Base-by-base conservation (phyloP, 805 yeast species). In the Ogataea pilisensis region DNA sequence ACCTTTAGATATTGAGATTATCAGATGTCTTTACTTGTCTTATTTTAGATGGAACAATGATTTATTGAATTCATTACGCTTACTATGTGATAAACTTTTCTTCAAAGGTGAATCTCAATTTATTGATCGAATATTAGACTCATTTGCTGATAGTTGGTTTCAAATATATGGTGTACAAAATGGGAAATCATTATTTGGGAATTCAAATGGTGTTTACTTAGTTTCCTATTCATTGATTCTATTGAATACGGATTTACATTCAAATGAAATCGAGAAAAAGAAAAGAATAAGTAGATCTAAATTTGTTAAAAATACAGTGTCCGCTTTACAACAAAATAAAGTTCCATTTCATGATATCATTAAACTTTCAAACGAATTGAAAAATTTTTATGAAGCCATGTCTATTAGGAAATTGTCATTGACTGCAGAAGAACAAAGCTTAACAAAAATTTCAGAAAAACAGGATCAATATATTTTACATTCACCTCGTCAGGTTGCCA, bases 81-180 rank as follows among this genome's bases (percentile, higher is more conserved):
- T 61, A 34, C 64, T 87, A 25, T 86, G 95, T 49, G 70, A 73
- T 29, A 75, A 71, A 48, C 56, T 87, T n/a, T 83, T 82, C 61
- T 70, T 88, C 52, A 78, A 78, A 54, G 95, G 91, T 6, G 95
- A 88, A 62, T 79, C 93, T 3, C 90, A 84, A 52, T 84, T 82
- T 53, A 78, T 87, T 38, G 93, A 86, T 60, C 72, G 85, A 36
- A 73, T 87, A 24, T 64, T 88, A 41, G 81, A 83, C 33, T 71
- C 80, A 3, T 81, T 85, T 54, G 75, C 93, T 16, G 67, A 68
- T 38, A 73, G 80, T 39, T 87, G 90, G 81, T 64, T 69, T 18
- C 73, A 60, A 65, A 77, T 66, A 63, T 74, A 70, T 17, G 63
- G 51, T 41, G 70, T 68, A 32, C 49, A 44, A 22, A 53, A 52